These are phyloP conservation scores for Castanea crenata DNA, from an alignment of 306 rosid genomes.

Conservation along the genomic window DNA sequence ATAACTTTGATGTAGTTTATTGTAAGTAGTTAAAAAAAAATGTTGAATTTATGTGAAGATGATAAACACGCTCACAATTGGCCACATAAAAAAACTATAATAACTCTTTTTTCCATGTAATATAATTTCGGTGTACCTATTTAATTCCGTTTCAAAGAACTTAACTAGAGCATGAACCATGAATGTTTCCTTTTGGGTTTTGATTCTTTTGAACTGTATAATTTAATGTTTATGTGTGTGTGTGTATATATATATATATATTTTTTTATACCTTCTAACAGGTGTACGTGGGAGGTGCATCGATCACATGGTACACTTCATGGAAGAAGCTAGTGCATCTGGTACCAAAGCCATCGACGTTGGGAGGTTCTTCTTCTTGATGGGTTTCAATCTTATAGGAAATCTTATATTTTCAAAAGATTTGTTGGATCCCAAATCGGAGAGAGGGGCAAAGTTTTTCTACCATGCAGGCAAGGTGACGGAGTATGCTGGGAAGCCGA, in stretches of 20 bases:
- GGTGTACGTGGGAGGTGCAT: conserved; percentile 51
- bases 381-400: conserved; percentile 81
- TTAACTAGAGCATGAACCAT: too few species aligned
- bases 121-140: too few species aligned
- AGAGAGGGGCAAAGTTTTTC: conserved; percentile 62
- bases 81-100: too few species aligned
- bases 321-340: conserved; percentile 26
- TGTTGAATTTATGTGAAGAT: too few species aligned
- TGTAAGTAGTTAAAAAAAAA: too few species aligned
- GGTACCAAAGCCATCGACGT: conserved; percentile 41
- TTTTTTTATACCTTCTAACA: neutral
- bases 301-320: conserved; percentile 47
- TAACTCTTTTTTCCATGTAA: too few species aligned
- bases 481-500: conserved; percentile 84
- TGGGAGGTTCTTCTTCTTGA: conserved; percentile 61
- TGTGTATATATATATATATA: too few species aligned
- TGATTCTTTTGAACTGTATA: neutral
- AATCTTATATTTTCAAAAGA: conserved; percentile 82
- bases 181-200: too few species aligned
- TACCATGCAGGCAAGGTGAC: conserved; percentile 61
- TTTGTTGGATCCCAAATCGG: conserved; percentile 53
- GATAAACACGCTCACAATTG: too few species aligned
- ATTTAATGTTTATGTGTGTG: neutral
- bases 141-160: too few species aligned
- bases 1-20: too few species aligned